Evolutionary conservation across 345 rosid genomes (phyloP).

Genomic region (Odontarrhena argentea): DNA sequence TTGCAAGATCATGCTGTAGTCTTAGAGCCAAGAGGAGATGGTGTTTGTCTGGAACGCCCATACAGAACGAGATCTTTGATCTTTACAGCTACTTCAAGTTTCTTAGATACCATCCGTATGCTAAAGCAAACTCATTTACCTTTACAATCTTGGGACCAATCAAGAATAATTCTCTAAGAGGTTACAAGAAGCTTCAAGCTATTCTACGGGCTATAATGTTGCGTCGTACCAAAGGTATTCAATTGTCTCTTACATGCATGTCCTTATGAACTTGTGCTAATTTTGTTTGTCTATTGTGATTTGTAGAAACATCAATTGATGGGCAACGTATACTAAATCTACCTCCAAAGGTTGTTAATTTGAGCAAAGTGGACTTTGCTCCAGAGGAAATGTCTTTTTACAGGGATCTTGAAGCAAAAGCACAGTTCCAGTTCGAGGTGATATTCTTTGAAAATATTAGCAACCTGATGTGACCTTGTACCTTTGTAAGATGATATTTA

Average conservation of each 20-base stretch:
- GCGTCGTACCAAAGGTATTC: conserved; percentile 86
- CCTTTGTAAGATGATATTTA: background rate
- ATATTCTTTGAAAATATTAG: background rate
- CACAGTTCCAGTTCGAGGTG: conserved; percentile 75
- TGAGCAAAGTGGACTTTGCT: conserved; percentile 69
- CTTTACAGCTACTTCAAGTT: conserved; percentile 90
- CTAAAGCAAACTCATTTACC: conserved; percentile 53
- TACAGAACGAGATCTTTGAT: conserved; percentile 81
- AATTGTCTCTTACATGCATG: conserved; percentile 14
- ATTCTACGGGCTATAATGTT: conserved; percentile 80
- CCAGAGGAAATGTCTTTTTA: conserved; percentile 73
- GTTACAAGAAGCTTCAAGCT: conserved; percentile 94
- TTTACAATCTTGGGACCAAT: conserved; percentile 58
- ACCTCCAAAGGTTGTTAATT: conserved; percentile 66
- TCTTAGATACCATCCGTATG: conserved; percentile 81
- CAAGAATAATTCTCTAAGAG: conserved; percentile 56
- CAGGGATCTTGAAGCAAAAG: conserved; percentile 64
- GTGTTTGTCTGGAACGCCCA: conserved; percentile 97
- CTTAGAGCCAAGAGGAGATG: conserved; percentile 89
- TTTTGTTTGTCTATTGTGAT: conserved; percentile 28
- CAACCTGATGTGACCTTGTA: conserved; percentile 3
- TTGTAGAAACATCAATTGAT: conserved; percentile 70
- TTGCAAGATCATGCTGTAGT: conserved; percentile 81
- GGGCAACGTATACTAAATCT: conserved; percentile 76
- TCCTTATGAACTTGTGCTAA: background rate